Evolutionary conservation across 23 red algal genomes (phyloP), one percentile per base, ranked within the genome.

Genomic region (Rhodosorus marinus): DNA sequence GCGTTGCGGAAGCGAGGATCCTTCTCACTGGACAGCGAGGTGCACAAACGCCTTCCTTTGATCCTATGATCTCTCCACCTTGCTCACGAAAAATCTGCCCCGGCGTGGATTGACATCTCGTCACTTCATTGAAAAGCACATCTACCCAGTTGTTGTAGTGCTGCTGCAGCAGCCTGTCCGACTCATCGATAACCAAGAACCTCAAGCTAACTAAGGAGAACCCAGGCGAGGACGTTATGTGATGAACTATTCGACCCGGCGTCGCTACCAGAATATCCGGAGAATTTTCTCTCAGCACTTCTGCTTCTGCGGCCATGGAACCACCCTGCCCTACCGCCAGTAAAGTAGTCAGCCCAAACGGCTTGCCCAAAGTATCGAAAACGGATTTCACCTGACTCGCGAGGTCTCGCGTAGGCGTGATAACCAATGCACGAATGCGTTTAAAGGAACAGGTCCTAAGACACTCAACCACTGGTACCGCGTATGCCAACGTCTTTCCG

Each of bases 401-500:
- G 26, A 92, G 74, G 33, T 92, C 83, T 40, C 72, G 70, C 15
- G 83, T 92, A 21, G 83, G 83, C 32, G 76, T 49, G n/a, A 81
- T 59, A 29, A 92, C 38, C 15, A 92, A 46, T 29, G 83, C 83
- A 0, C 83, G 83, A 11, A 80, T 33, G 31, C 2, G 2, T 1
- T 32, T 0, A 20, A 15, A 20, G 2, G 7, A 15, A 1, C 52
- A 1, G 22, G 55, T 47, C 1, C 59, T 24, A 35, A 80, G 5
- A 0, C 31, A 49, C 21, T 62, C 34, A 2, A 92, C 7, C 7
- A 98, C 62, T n/a, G 90, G 77, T 15, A 85, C 61, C 14, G 75
- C 90, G 53, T 98, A 98, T 24, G 70, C 70, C 0, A 98, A 60
- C 9, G 79, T 98, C 63, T 98, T 98, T 15, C 90, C 79, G 45